Conservation (phyloP, 176 grass and related monocot species). For the Zoysia pacifica region DNA sequence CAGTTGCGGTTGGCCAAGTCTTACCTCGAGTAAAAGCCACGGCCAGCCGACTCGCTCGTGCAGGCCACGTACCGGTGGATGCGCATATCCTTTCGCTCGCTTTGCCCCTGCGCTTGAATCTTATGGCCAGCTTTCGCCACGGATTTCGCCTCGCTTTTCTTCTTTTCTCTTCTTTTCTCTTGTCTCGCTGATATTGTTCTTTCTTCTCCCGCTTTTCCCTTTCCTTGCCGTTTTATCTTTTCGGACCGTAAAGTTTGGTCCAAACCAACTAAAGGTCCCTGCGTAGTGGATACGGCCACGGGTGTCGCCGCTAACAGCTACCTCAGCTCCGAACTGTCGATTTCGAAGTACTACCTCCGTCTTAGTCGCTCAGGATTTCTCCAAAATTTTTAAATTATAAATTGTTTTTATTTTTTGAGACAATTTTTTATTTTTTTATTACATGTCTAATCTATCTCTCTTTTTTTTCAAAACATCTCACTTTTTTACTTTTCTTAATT, state of each 20-base stretch:
- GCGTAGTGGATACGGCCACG: not conserved
- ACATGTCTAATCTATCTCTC: too few relatives aligned
- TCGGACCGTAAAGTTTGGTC: slow-evolving; percentile 25
- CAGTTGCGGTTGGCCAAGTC: slow-evolving; percentile 27
- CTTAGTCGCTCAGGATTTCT: too few relatives aligned
- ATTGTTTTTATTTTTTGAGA: too few relatives aligned
- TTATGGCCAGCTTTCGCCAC: slow-evolving; percentile 37
- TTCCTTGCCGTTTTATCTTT: slow-evolving; percentile 39
- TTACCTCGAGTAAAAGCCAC: slow-evolving; percentile 31
- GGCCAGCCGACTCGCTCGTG: slow-evolving; percentile 19
- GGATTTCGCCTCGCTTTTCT: slow-evolving; percentile 38
- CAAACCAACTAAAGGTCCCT: slow-evolving; percentile 4
- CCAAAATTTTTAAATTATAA: too few relatives aligned
- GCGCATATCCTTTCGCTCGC: slow-evolving; percentile 48
- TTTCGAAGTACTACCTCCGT: not conserved
- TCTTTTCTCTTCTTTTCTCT: slow-evolving; percentile 23
- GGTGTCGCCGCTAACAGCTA: not conserved
- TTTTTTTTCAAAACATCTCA: too few relatives aligned
- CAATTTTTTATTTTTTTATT: too few relatives aligned
- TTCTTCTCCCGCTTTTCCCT: slow-evolving; percentile 19
- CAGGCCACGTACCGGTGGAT: slow-evolving; percentile 32
- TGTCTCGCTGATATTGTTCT: slow-evolving; percentile 4
- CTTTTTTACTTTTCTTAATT: too few relatives aligned
- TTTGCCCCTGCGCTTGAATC: slow-evolving; percentile 51
- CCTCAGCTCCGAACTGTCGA: not conserved